phyloP scores from a whole-genome alignment of 2,329 filamentous ascomycete genomes.

The Penicillium rolfsii region DNA sequence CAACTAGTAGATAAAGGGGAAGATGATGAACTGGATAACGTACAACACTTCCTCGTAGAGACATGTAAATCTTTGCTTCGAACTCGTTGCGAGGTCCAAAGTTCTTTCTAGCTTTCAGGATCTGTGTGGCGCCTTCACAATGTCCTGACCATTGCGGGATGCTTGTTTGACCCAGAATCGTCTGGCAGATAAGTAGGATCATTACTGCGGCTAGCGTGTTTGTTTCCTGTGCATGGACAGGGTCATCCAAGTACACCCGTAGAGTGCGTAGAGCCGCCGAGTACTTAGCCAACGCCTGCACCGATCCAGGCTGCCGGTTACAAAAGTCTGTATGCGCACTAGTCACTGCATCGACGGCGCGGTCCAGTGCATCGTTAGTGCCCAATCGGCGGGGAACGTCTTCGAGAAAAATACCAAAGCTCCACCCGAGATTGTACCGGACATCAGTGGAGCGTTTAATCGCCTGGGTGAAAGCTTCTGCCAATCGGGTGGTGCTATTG shows the following conservation, averaged over 20 bases:
- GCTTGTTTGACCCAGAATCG: slow-evolving; percentile 27
- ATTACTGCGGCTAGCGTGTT: slow-evolving; percentile 45
- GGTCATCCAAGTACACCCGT: slow-evolving; percentile 36
- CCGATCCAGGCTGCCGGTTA: slow-evolving; percentile 18
- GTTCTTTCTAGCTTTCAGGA: slow-evolving; percentile 39
- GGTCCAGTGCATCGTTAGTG: slow-evolving; percentile 51
- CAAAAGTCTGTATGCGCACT: slow-evolving; percentile 36
- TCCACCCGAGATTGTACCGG: slow-evolving; percentile 52
- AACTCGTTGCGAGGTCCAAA: slow-evolving; percentile 39
- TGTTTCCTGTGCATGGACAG: slow-evolving; percentile 34
- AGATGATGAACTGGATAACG: not conserved
- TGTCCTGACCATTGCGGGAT: slow-evolving; percentile 33
- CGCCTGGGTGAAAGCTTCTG: slow-evolving; percentile 39
- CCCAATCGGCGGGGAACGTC: slow-evolving; percentile 54
- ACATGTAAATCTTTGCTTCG: slow-evolving; percentile 39
- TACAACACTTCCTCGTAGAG: slow-evolving; percentile 44
- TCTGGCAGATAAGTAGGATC: slow-evolving; percentile 40
- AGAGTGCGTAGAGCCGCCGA: slow-evolving; percentile 35
- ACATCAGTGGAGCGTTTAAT: slow-evolving; percentile 47
- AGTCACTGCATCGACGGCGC: slow-evolving; percentile 38
- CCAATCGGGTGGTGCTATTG: slow-evolving; percentile 39
- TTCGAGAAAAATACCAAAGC: slow-evolving; percentile 52
- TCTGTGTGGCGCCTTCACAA: slow-evolving; percentile 40
- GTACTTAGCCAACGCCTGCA: slow-evolving; percentile 36
- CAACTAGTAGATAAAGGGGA: not conserved